These are phyloP conservation scores for Hypsizygus ulmarius DNA, from an alignment of 1,284 basidiomycete species.

Conservation along the genomic window DNA sequence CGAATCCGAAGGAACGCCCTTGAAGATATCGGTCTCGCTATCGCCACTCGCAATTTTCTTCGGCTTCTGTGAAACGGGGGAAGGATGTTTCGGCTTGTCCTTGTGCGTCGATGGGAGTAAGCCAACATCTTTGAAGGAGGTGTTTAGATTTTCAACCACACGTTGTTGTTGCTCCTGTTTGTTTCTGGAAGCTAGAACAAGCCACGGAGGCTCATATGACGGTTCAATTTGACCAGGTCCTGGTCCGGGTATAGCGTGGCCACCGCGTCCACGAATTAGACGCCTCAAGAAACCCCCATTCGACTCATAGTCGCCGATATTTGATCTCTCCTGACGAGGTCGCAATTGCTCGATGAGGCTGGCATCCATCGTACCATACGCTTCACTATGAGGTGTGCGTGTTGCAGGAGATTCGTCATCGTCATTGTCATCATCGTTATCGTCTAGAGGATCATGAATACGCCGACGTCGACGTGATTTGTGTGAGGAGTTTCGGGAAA, in stretches of 20 bases:
- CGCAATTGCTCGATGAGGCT: constrained; percentile 53
- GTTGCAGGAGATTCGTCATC: constrained; percentile 37
- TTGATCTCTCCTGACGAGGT: constrained; percentile 28
- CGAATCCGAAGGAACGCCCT: constrained; percentile 60
- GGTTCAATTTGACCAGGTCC: constrained; percentile 32
- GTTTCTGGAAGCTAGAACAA: constrained; percentile 57
- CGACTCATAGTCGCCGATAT: constrained; percentile 16
- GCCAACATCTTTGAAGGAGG: constrained; percentile 75
- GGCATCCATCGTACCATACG: constrained; percentile 67
- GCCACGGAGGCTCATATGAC: constrained; percentile 64
- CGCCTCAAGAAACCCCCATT: constrained; percentile 20
- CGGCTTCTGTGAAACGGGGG: constrained; percentile 26
- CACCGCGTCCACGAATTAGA: constrained; percentile 21
- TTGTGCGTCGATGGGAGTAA: constrained; percentile 58
- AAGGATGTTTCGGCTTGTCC: constrained; percentile 24
- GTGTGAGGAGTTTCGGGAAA: constrained; percentile 21
- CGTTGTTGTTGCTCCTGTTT: constrained; percentile 65
- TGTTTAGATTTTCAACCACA: constrained; percentile 66
- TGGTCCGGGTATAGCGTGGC: constrained; percentile 18
- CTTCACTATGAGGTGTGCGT: constrained; percentile 71
- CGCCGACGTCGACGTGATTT: constrained; percentile 24
- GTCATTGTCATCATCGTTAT: constrained; percentile 31
- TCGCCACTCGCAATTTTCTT: constrained; percentile 23
- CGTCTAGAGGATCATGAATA: constrained; percentile 24
- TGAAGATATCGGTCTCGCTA: constrained; percentile 46